Conservation (phyloP, 257 asterid genomes). For the Dorcoceras hygrometricum region DNA sequence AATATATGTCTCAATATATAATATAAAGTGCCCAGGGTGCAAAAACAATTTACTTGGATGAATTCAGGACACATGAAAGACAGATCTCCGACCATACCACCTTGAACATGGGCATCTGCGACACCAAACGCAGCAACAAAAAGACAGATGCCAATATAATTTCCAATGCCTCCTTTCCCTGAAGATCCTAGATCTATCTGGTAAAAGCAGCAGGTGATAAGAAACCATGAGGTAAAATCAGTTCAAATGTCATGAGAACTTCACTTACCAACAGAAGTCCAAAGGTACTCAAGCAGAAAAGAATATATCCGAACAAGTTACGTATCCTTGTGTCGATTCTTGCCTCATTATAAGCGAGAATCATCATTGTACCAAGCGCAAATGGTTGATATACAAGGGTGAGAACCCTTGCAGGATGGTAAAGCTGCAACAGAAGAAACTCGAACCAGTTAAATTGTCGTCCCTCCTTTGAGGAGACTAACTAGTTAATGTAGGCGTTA, state of each 20-base stretch:
- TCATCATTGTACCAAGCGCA: conserved; percentile 35
- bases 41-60: conserved; percentile 47
- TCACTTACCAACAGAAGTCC: conserved; percentile 24
- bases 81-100: conserved; percentile 89
- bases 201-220: neutral
- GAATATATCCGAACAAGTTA: conserved; percentile 30
- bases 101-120: conserved; percentile 80
- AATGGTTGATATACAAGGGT: conserved; percentile 43
- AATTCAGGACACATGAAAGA: conserved; percentile 83
- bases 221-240: neutral
- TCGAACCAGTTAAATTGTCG: neutral
- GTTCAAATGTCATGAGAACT: neutral
- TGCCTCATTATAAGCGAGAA: conserved; percentile 41
- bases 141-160: conserved; percentile 52
- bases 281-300: conserved; percentile 24
- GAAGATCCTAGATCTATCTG: conserved; percentile 66
- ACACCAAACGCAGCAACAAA: conserved; percentile 74
- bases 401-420: conserved; percentile 47
- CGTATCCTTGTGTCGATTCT: conserved; percentile 35
- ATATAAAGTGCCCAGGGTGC: no score
- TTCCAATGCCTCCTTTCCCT: conserved; percentile 70
- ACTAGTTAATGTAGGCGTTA: neutral
- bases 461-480: neutral
- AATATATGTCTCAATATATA: neutral
- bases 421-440: conserved; percentile 23